These are phyloP conservation scores for Pharnaceum exiguum DNA, from an alignment of 148 eudicot genomes.

Conservation along the genomic window DNA sequence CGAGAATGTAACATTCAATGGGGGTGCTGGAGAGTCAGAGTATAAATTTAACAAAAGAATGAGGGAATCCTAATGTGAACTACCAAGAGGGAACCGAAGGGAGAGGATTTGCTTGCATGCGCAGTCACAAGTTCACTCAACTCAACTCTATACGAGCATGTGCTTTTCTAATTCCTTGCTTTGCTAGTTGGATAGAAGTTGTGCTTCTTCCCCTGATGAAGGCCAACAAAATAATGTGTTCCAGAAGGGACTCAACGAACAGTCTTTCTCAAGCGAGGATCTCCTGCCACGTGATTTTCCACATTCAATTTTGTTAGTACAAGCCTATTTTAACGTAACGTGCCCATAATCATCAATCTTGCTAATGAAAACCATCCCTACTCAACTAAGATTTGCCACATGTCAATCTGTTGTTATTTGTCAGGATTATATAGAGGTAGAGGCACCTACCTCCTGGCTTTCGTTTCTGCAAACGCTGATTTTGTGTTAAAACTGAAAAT, in stretches of 20 bases:
- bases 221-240: not conserved
- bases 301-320: not conserved
- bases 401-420: too few species aligned
- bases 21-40: too few species aligned
- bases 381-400: not conserved
- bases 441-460: not conserved
- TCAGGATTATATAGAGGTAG: not conserved
- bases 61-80: too few species aligned
- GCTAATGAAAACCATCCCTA: not conserved
- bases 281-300: not conserved
- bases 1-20: too few species aligned
- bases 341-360: not conserved
- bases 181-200: not conserved
- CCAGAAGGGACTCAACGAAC: not conserved
- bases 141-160: too few species aligned
- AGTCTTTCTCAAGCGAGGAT: conserved; percentile 1
- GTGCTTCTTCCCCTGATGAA: not conserved
- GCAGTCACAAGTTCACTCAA: too few species aligned
- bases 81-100: too few species aligned
- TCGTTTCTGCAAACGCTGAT: too few species aligned
- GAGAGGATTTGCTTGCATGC: too few species aligned
- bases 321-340: not conserved
- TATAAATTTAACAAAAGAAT: too few species aligned
- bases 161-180: too few species aligned
- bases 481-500: too few species aligned